phyloP scores from a whole-genome alignment of 1,139 yeast genomes.

The Zygoascus sp. region DNA sequence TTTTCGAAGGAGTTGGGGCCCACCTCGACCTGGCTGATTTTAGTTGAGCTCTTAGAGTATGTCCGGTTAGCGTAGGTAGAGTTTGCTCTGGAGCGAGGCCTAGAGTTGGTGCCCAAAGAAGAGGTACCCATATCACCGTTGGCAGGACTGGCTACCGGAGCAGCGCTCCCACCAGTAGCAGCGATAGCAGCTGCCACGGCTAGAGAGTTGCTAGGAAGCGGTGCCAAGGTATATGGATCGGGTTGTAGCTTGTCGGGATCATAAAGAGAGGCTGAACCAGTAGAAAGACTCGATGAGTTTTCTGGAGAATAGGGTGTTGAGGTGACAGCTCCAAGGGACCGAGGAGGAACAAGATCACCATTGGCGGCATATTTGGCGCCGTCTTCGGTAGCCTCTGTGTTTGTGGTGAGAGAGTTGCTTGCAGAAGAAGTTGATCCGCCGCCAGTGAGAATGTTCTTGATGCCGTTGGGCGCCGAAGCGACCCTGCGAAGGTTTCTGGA shows the following conservation, averaged over 20 bases:
- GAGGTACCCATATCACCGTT: not conserved
- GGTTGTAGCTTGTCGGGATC: not conserved
- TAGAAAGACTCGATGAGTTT: not conserved
- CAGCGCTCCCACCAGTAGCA: constrained; percentile 10
- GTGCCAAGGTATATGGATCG: not conserved
- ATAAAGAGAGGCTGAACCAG: constrained; percentile 3
- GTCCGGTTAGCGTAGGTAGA: constrained; percentile 41
- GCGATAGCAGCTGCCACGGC: constrained; percentile 14
- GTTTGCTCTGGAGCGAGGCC: constrained; percentile 33
- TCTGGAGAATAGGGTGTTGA: not conserved
- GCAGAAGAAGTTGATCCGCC: constrained; percentile 18
- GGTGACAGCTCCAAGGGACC: not conserved
- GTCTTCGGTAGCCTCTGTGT: not conserved
- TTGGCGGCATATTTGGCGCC: not conserved
- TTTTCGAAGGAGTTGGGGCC: constrained; percentile 85
- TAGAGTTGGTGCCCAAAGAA: constrained; percentile 8
- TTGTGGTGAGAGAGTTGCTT: constrained; percentile 9
- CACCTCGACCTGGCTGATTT: constrained; percentile 73
- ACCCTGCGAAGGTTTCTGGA: constrained; percentile 63
- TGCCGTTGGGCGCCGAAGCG: constrained; percentile 73
- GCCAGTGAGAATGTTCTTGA: constrained; percentile 30
- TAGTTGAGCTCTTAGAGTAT: constrained; percentile 60
- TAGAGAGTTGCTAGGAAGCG: constrained; percentile 12
- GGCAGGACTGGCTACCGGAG: not conserved
- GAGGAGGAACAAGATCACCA: constrained; percentile 3